Evolutionary conservation across 2,329 filamentous ascomycete genomes (phyloP), one percentile per base, ranked within the genome.

Genomic region (Passalora sequoiae): DNA sequence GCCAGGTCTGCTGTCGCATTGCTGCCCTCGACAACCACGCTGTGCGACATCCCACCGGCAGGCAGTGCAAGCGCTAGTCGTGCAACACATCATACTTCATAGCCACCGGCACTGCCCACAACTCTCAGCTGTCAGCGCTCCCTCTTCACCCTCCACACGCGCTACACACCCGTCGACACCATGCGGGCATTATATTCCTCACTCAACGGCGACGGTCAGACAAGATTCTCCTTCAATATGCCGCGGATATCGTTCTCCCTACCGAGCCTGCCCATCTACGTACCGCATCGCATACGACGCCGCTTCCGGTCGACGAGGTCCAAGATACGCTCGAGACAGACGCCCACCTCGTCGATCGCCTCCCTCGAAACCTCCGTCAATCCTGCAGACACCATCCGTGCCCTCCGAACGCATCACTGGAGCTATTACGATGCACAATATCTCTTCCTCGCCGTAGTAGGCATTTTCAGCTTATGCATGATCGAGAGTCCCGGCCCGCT

Each of bases 391-490:
- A 89, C 88, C 9, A 67, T 96, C 49, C 78, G 80, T 48, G 78
- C 83, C 27, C 72, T 96, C 51, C 83, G 84, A 57, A 77, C 77
- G 47, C 87, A 92, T 63, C 80, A 80, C 52, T 96, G 87, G 86
- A 83, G 78, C 39, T 71, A 83, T 39, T 85, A 89, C 63, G 91
- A 97, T 66, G 76, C 85, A 29, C 89, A 96, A 69, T 94, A 96
- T 66, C 66, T 87, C 38, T 71, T 91, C 44, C 69, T 94, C 20
- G 77, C 81, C 46, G 76, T 83, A 41, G 67, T 94, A 38, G 81
- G 80, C 55, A 79, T 94, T 56, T 95, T 95, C 70, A 88, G 84
- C 40, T 75, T 96, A 49, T 84, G 77, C 58, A 81, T 96, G 51
- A 87, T 91, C 49, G 84, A 89, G 52, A 77, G 73, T 9, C 81